These are phyloP conservation scores for Hysterangium stoloniferum DNA, from an alignment of 768 basidiomycete species.

Conservation along the genomic window DNA sequence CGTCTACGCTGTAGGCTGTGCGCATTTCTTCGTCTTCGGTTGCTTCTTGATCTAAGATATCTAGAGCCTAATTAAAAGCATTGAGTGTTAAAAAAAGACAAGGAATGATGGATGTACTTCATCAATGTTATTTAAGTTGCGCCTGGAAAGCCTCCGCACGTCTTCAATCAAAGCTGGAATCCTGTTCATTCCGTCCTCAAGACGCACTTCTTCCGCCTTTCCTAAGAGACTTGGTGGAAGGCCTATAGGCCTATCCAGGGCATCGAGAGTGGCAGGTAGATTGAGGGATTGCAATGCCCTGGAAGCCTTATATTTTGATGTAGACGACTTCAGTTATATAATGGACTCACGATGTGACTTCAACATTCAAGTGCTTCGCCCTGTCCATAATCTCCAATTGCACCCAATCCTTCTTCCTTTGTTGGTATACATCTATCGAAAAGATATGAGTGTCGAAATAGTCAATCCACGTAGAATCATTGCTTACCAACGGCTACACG, in stretches of 20 bases:
- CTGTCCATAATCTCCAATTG: constrained; percentile 56
- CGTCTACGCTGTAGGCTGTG: constrained; percentile 32
- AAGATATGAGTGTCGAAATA: not conserved
- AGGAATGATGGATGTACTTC: constrained; percentile 45
- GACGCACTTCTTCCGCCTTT: constrained; percentile 78
- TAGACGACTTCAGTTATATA: not conserved
- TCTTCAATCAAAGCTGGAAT: constrained; percentile 70
- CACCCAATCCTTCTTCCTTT: constrained; percentile 66
- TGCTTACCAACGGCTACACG: constrained; percentile 76
- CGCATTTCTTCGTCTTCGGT: constrained; percentile 73
- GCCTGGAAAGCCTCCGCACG: constrained; percentile 55
- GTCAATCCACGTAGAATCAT: constrained; percentile 9
- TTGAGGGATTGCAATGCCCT: constrained; percentile 66
- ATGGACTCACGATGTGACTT: constrained; percentile 47
- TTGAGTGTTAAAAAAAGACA: not conserved
- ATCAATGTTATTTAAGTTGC: constrained; percentile 55
- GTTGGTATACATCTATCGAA: constrained; percentile 73
- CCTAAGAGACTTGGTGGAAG: constrained; percentile 81
- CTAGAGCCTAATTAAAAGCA: constrained; percentile 58
- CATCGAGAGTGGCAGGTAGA: constrained; percentile 81
- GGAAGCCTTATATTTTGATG: constrained; percentile 11
- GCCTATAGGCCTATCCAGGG: constrained; percentile 78
- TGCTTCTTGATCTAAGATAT: constrained; percentile 85
- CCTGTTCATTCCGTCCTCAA: constrained; percentile 64
- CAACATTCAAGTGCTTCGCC: constrained; percentile 55